phyloP scores from a whole-genome alignment of 345 rosid genomes.

The Noccaea caerulescens region DNA sequence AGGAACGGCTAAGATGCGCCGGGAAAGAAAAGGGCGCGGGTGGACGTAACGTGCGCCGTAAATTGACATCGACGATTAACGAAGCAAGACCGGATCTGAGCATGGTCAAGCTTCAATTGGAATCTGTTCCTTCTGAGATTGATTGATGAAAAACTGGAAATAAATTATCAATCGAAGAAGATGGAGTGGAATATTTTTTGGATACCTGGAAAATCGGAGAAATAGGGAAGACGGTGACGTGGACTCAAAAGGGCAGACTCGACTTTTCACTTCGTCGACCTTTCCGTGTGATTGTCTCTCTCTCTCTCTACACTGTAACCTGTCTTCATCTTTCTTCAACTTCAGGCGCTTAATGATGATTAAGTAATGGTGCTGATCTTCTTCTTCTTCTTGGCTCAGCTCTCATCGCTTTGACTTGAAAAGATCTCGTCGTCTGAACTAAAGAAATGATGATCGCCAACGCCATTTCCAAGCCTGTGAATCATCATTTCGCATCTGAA shows the following conservation, averaged over 20 bases:
- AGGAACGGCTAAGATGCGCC: slow-evolving; percentile 47
- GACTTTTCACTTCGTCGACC: background rate
- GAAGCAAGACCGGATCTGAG: slow-evolving; percentile 44
- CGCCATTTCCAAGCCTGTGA: slow-evolving; percentile 44
- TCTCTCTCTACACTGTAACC: slow-evolving; percentile 11
- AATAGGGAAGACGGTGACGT: background rate
- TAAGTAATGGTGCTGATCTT: slow-evolving; percentile 31
- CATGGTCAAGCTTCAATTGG: slow-evolving; percentile 22
- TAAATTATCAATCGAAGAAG: background rate
- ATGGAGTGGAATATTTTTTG: background rate
- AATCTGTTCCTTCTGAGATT: background rate
- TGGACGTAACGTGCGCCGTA: slow-evolving; percentile 46
- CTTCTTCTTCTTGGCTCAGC: slow-evolving; percentile 18
- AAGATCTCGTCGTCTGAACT: slow-evolving; percentile 40
- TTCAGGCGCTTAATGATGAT: slow-evolving; percentile 52
- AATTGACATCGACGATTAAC: slow-evolving; percentile 26
- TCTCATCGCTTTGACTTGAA: slow-evolving; percentile 15
- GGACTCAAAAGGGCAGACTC: background rate
- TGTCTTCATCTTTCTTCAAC: slow-evolving; percentile 19
- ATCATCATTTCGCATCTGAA: slow-evolving; percentile 59
- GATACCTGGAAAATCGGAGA: slow-evolving; percentile 15
- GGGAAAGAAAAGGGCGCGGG: slow-evolving; percentile 29
- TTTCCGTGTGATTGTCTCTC: slow-evolving; percentile 43
- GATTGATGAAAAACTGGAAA: background rate
- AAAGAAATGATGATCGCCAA: slow-evolving; percentile 51